Base-by-base conservation (phyloP, 1,139 yeast species). In the Kodamaea suecica region DNA sequence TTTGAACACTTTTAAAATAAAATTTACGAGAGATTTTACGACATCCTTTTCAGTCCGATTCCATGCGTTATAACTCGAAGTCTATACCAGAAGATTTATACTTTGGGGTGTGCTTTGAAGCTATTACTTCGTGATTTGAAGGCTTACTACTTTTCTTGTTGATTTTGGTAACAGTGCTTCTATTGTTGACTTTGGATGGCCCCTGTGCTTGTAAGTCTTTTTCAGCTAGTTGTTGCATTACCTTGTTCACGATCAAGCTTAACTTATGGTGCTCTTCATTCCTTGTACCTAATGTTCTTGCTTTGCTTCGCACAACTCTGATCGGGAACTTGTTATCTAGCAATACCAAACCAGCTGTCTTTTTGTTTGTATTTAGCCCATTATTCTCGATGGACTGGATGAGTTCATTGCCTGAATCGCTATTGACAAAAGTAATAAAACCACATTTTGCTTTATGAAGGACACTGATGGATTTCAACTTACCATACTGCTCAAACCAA, bases 381-480 rank as follows among this genome's bases (percentile, higher is more conserved):
- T 61, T 58, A 1, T 32, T 36, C 3, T 34, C 31, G 4, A 78
- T 51, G 1, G 61, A 37, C 0, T 46, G 41, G 0, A 85, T 82
- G 29, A 80, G 76, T 1, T 47, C 45, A 36, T 78, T 83, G 0
- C 94, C 92, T 1, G 66, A 61, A 4, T 55, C 47, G 25, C 84
- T 58, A 1, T 64, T 60, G 3, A 59, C 49, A 49, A 76, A 85
- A 8, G 72, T 66, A 2, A 85, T 61, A 50, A 68, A 84, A 1
- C 87, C 95, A 50, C 84, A 76, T 36, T 73, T 66, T 2, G 90
- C 83, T 16, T 65, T 63, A 43, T 80, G 86, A 17, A 76, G 68
- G n/a, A 83, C 58, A 6, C 70, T 66, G 23, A 78, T 52, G 6
- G 76, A 57, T 41, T 72, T 70, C 11, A 80, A 45, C 25, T 65